Evolutionary conservation across 805 yeast genomes (phyloP), one percentile per base, ranked within the genome.

Genomic region (Cyberlindnera mississippiensis): DNA sequence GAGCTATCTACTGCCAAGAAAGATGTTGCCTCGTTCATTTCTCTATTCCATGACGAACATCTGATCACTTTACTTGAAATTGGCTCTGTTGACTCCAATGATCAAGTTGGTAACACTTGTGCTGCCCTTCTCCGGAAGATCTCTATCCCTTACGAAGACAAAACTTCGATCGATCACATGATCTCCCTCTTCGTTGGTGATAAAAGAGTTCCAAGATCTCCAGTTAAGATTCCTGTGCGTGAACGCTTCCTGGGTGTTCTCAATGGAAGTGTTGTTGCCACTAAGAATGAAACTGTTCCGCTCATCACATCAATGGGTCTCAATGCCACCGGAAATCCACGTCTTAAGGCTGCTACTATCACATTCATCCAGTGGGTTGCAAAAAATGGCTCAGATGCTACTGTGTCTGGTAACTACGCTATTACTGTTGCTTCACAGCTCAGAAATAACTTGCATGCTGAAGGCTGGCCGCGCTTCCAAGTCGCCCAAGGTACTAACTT

Each of bases 291-390:
- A 1, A 46, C 59, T 1, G 68, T 83, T 6, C 64, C 76, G 4
- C 55, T 68, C 36, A 67, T 87, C 15, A 68, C 82, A 2, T 69
- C 78, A 1, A 60, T 73, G 13, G 95, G 93, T 1, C 64, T 89
- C 30, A 61, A 69, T 24, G 76, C 89, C 0, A 29, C 51, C 12
- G 69, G 74, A 4, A 72, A 70, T 48, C 51, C 66, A 4, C 76
- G 68, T 46, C 60, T 83, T 40, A 78, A 78, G 49, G 76, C 77
- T 16, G 58, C 78, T 0, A 72, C 87, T 0, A 69, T 87, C 4
- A 69, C 72, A 32, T 83, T 85, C 55, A 73, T 86, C 16, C 76
- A 78, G 46, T 82, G 86, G 76, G 75, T 79, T 3, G 67, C 75
- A 3, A 60, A 56, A 38, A 52, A 60, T 35, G 60, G 63, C 19